Base-by-base conservation (phyloP, 345 rosid species). In the Linum tenue region DNA sequence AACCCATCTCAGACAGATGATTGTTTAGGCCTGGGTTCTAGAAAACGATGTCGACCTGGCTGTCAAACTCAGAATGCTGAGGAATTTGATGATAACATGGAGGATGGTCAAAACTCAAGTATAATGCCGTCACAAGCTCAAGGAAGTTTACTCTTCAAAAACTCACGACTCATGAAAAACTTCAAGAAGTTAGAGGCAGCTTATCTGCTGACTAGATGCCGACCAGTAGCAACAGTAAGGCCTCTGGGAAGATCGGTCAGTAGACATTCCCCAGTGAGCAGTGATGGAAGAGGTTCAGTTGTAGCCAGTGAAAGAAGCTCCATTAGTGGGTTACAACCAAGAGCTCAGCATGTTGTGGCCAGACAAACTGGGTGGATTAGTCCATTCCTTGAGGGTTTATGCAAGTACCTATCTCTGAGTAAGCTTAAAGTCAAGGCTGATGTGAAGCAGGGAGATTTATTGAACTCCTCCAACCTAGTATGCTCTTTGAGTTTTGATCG, bases 371-470 rank as follows among this genome's bases (percentile, higher is more conserved):
- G 85, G 71, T 94, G 99, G 99, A 88, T 94, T 65, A 83, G 83
- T 75, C 97, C 99, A 15, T 90, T 94, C 69, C 96, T 94, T 5
- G 96, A 90, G 81, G 97, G 96, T 55, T 76, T 94, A 69, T 90
- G 99, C 91, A 94, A 79, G 75, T 90, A 90, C 66, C 75, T 94
- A 55, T 83, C 96, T 64, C 84, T 83, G 81, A 90, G 87, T 72
- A 84, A 85, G 78, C 75, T 90, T 51, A 86, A 79, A 81, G 92
- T 90, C 59, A 90, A 84, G 69, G 97, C 99, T 48, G 86, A 94
- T 73, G 77, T 94, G 78, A 86, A 87, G 68, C 96, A 94, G 83
- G 95, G 95, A 67, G 96, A 94, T 79, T 76, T 94, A 68, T 75
- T 94, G 69, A 94, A 80, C 77, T 85, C 96, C 22, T 85, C 95